Evolutionary conservation across 176 grass and related monocot genomes (phyloP), one percentile per base, ranked within the genome.

Genomic region (Musa beccarii): DNA sequence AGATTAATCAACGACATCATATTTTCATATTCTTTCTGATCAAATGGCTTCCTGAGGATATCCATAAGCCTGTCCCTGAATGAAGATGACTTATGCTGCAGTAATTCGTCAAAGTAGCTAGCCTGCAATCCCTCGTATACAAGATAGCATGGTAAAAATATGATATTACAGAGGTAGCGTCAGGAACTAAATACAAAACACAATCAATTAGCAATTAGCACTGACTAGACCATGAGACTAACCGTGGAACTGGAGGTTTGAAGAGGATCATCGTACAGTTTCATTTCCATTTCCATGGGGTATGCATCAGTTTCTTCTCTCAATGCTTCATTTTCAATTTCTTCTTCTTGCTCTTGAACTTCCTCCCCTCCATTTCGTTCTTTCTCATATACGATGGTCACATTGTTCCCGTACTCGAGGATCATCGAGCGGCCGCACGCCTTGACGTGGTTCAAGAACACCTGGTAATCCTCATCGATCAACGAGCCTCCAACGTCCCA

Each of bases 1-100:
- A 51, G 1, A 78, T 55, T 78, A 61, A 79, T 84, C 17, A 11
- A 52, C 1, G 49, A 52, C 78, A 84, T 79, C 29, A 87, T 68
- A 26, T 75, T 10, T 29, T 79, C 65, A 64, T 87, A 89, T 66
- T 97, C 88, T 72, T 63, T 86, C 66, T 50, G 54, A 62, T 49
- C 54, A 76, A 75, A 86, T 74, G 90, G 90, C 70, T 81, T 62
- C 16, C 50, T 50, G 19, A 93, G 87, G 54, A 57, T 79, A 63
- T 77, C 1, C 70, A 93, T 73, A 52, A 97, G 85, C 75, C 68
- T 87, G 52, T 20, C 43, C 78, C 81, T 93, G 75, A 89, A 97
- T 52, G 76, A 75, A 71, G 94, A 93, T 49, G 79, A 67, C 17
- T 17, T 56, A 74, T 10, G 23, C 72, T 19, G 72, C 14, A 74